phyloP scores from a whole-genome alignment of 192 early-diverging fungal genomes.

The Endogone sp. region DNA sequence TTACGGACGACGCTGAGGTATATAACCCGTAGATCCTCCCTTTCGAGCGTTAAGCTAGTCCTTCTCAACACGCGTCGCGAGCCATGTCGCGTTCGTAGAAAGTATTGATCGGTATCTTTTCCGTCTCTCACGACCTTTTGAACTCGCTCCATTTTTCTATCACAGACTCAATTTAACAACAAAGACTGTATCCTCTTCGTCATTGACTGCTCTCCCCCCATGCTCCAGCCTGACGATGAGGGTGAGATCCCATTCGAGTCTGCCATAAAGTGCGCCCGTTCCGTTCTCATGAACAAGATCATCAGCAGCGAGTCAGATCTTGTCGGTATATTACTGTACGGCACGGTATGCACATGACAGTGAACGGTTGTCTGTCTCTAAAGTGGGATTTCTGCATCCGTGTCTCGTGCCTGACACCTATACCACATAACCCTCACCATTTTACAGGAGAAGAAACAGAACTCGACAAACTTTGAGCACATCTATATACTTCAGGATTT shows the following conservation, averaged over 20 bases:
- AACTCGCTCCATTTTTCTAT: neutral
- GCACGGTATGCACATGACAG: constrained; percentile 46
- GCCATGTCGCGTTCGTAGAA: neutral
- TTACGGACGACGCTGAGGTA: constrained; percentile 35
- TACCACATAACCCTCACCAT: neutral
- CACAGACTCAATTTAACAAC: constrained; percentile 10
- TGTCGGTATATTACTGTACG: constrained; percentile 41
- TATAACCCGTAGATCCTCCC: neutral
- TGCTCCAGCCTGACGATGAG: constrained; percentile 30
- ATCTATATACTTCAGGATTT: constrained; percentile 61
- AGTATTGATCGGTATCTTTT: neutral
- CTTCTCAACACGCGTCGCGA: neutral
- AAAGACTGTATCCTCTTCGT: constrained; percentile 49
- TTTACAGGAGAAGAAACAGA: constrained; percentile 37
- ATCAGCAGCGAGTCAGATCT: constrained; percentile 34
- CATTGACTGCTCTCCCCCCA: constrained; percentile 42
- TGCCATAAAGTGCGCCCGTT: constrained; percentile 31
- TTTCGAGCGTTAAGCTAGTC: neutral
- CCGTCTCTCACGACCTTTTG: constrained; percentile 6
- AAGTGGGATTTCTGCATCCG: neutral
- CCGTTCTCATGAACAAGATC: constrained; percentile 39
- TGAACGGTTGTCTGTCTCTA: no score
- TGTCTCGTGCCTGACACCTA: neutral
- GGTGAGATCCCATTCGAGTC: constrained; percentile 37
- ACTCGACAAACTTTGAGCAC: constrained; percentile 48